Evolutionary conservation across 164 flowering plant genomes (phyloP), one percentile per base, ranked within the genome.

Genomic region (Kalanchoe fedtschenkoi): DNA sequence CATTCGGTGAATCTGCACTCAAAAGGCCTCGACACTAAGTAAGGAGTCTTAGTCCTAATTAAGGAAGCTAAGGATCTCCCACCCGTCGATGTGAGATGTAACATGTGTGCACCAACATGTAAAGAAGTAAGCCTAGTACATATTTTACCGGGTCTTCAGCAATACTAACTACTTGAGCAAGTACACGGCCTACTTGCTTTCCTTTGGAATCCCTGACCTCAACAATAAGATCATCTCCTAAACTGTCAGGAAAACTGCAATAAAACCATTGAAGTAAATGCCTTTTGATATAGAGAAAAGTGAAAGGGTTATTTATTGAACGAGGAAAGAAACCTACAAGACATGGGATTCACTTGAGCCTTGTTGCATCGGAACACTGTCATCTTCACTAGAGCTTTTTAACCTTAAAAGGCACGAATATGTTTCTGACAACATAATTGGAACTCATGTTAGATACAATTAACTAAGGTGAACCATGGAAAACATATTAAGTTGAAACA

Each of bases 301-400:
- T 24, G 28, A 28, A 32, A 34, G 34, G 41, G 11, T 51, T 6
- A 51, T 11, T 30, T 11, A 17, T n/a, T 58, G 26, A 58, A 58
- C n/a, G 33, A 55, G 47, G 7, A 68, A 15, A 30, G 65, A 39
- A 54, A 78, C 96, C 62, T 91, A 91, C 98, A 91, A 91, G 32
- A 91, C 81, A 75, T 89, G 98, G 24, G 84, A 76, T 77, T 91
- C 98, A 53, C 89, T 81, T 56, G 98, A 89, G 65, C 98, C 98
- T 67, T 93, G 88, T 70, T 84, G 96, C 98, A 91, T 77, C 44
- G 73, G 74, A 41, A 89, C 65, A 35, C 77, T 77, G 68, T 89
- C 95, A 42, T 79, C 92, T 70, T 84, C 96, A 39, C 73, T 51
- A 62, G 83, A 81, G 70, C 93, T 91, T 76, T 91, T 91, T 71